Evolutionary conservation across 202 grass and related monocot genomes (phyloP).

Genomic region (Elaeis oleifera): DNA sequence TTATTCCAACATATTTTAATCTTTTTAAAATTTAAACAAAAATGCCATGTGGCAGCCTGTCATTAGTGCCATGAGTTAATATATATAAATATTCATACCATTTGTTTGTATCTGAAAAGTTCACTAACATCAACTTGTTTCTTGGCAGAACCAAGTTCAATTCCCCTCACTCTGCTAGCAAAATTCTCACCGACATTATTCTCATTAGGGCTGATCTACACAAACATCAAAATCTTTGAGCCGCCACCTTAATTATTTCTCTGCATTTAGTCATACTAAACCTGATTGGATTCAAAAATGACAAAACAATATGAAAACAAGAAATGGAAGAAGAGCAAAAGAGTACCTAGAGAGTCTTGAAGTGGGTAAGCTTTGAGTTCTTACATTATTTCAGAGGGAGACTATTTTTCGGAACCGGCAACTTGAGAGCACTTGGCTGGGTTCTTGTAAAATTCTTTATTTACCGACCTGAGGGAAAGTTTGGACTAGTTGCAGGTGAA

Average conservation of each 20-base stretch:
- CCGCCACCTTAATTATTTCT: constrained; percentile 64
- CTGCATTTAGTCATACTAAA: constrained; percentile 8
- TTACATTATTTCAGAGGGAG: constrained; percentile 28
- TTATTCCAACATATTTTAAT: too few species aligned
- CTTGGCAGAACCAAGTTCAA: constrained; percentile 86
- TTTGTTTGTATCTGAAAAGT: constrained; percentile 67
- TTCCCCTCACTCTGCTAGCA: constrained; percentile 76
- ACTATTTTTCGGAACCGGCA: neutral
- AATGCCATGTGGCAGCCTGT: too few species aligned
- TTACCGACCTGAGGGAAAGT: constrained; percentile 79
- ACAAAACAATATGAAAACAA: neutral
- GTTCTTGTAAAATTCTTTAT: neutral
- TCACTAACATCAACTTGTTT: constrained; percentile 81
- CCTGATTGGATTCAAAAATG: neutral
- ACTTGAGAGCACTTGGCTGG: neutral
- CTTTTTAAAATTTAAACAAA: too few species aligned
- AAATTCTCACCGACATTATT: constrained; percentile 89
- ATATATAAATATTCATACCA: constrained; percentile 21
- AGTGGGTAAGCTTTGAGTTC: constrained; percentile 93
- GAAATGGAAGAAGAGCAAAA: neutral
- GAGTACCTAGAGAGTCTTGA: constrained; percentile 79
- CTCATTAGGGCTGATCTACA: constrained; percentile 91
- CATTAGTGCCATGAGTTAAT: too few species aligned
- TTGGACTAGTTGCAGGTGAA: constrained; percentile 66
- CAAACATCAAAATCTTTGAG: constrained; percentile 95